Evolutionary conservation across 225 moss, liverwort and hornwort species (phyloP).

Genomic region (Sphagnum tenellum): DNA sequence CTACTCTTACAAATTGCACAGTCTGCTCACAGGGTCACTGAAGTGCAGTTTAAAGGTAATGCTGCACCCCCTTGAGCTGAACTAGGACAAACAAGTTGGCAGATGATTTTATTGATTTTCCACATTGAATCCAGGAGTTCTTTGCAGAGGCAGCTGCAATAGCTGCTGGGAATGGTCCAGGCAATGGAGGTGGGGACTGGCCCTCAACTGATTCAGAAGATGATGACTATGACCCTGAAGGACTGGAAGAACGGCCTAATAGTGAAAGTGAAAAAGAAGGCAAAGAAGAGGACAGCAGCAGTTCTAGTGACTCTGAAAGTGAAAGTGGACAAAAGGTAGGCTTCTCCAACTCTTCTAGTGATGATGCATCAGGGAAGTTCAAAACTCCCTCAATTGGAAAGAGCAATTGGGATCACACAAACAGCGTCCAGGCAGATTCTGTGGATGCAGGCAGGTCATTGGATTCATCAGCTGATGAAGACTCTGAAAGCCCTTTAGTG

Average conservation of each 20-base stretch:
- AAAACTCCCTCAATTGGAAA: no score
- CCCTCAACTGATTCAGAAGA: constrained; percentile 94
- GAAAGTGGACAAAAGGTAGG: constrained; percentile 34
- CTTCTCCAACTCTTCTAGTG: constrained; percentile 36
- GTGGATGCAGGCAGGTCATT: constrained; percentile 28
- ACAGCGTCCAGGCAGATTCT: not conserved
- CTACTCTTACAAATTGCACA: no score
- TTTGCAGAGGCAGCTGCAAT: constrained; percentile 52
- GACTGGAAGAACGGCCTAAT: constrained; percentile 26
- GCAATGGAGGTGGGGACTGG: constrained; percentile 51
- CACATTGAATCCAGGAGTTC: constrained; percentile 26
- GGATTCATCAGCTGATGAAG: constrained; percentile 18
- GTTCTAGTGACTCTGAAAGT: constrained; percentile 37
- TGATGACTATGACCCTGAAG: constrained; percentile 81
- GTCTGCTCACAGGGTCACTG: no score
- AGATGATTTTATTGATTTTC: not conserved
- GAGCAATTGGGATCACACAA: no score
- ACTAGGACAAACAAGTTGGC: no score
- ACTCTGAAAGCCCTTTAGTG: constrained; percentile 36
- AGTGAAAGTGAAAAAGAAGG: constrained; percentile 35
- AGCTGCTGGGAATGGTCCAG: constrained; percentile 48
- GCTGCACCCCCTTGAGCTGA: no score
- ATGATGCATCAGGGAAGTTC: constrained; percentile 24
- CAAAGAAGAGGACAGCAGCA: constrained; percentile 26
- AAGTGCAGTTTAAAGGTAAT: no score